A percentile compares a stretch with the other conserved stretches of the same genome.
Conservation (phyloP, 164 flowering plant genomes). For the Nymphaea thermarum region DNA sequence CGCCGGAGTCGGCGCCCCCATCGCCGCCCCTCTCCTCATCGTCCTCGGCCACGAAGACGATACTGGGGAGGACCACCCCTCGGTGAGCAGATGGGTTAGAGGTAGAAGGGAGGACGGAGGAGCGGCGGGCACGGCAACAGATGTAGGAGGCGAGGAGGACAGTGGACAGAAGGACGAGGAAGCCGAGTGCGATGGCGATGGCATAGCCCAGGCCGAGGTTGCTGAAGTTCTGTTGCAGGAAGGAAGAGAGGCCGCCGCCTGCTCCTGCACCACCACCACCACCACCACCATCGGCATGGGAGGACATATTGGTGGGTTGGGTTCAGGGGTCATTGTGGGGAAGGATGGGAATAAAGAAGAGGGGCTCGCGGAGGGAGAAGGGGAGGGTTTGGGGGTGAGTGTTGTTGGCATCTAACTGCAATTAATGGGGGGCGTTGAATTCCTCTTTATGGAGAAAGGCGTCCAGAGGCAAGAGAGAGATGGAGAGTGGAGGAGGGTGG, state of each 20-base stretch:
- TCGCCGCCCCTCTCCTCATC: not conserved
- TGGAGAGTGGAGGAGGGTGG: not conserved
- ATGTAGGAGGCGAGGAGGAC: conserved; percentile 44
- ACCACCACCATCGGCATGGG: not conserved
- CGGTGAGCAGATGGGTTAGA: conserved; percentile 4
- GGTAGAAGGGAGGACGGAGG: conserved; percentile 4
- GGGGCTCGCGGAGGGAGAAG: not conserved
- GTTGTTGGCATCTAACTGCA: not conserved
- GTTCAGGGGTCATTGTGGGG: not conserved
- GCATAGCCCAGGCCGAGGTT: conserved; percentile 45
- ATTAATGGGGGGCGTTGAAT: not conserved
- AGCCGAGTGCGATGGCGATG: conserved; percentile 42
- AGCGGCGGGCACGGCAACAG: conserved; percentile 32
- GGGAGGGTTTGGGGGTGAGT: not conserved
- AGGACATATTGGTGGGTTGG: not conserved
- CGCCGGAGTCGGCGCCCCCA: conserved; percentile 3
- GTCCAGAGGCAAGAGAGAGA: not conserved
- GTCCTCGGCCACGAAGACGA: conserved; percentile 40
- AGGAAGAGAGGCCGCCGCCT: conserved; percentile 5
- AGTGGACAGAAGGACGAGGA: conserved; percentile 44
- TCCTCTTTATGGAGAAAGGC: not conserved
- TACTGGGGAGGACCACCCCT: conserved; percentile 35
- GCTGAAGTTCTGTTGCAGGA: conserved; percentile 14
- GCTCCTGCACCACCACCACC: not conserved
- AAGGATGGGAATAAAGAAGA: not conserved